phyloP scores from a whole-genome alignment of 176 grass and related monocot genomes.

The Phyllostachys edulis region DNA sequence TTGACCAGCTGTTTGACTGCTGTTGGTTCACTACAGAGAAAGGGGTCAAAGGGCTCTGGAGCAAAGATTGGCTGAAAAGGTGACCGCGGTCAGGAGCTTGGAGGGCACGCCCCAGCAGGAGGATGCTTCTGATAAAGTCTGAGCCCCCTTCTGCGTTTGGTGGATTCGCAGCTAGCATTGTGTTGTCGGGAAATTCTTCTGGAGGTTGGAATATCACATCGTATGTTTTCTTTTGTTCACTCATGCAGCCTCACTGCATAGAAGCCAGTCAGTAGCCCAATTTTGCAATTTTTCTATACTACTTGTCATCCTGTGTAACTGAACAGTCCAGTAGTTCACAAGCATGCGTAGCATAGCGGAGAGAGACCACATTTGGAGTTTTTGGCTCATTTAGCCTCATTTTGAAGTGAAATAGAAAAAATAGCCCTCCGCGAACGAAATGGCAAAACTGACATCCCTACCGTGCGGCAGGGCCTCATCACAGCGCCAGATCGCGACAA shows the following conservation, averaged over 20 bases:
- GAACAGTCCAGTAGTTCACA: not conserved
- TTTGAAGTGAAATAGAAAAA: too few species aligned
- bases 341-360: not conserved
- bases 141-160: not conserved
- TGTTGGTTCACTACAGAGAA: conserved; percentile 51
- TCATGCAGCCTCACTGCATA: not conserved
- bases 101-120: conserved; percentile 27
- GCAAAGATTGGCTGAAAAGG: conserved; percentile 69
- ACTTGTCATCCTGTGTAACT: not conserved
- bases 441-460: too few species aligned
- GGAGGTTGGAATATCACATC: not conserved
- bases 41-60: conserved; percentile 80
- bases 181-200: not conserved
- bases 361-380: not conserved
- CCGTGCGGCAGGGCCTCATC: too few species aligned
- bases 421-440: too few species aligned
- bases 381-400: too few species aligned
- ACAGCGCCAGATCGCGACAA: too few species aligned
- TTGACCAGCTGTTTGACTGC: not conserved
- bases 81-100: conserved; percentile 20
- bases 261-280: not conserved
- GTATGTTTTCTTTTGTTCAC: not conserved
- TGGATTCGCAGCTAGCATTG: not conserved
- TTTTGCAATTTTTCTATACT: not conserved
- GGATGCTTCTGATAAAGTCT: conserved; percentile 65